A percentile compares a stretch with the other conserved stretches of the same genome.
Evolutionary conservation across 1,284 basidiomycete genomes (phyloP).

Genomic region (Lentinus polychrous): DNA sequence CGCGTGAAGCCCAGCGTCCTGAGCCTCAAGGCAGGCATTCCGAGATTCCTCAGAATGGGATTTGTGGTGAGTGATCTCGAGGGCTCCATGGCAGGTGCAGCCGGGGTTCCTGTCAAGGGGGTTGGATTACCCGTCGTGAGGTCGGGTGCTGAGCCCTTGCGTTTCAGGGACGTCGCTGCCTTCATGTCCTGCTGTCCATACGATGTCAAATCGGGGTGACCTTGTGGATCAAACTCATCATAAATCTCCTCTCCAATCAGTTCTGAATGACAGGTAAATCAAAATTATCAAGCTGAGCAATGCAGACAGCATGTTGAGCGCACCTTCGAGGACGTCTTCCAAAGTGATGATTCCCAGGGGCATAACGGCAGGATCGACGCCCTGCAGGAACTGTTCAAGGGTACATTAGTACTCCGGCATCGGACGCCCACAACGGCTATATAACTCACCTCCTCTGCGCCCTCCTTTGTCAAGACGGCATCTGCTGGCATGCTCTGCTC

Average conservation of each 20-base stretch:
- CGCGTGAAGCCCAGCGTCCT: constrained; percentile 24
- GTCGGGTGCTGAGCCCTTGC: constrained; percentile 27
- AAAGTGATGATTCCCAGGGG: constrained; percentile 91
- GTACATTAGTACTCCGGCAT: neutral
- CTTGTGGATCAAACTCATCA: constrained; percentile 78
- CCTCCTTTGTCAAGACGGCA: constrained; percentile 66
- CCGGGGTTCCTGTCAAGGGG: constrained; percentile 4
- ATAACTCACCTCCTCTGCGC: constrained; percentile 54
- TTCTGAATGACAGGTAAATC: constrained; percentile 36
- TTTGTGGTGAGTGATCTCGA: constrained; percentile 19
- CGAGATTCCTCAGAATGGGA: constrained; percentile 35
- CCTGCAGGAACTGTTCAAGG: constrained; percentile 56
- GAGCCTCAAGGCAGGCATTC: constrained; percentile 26
- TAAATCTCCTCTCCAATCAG: constrained; percentile 88
- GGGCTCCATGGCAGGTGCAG: constrained; percentile 3
- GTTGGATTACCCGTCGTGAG: constrained; percentile 14
- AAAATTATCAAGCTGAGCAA: constrained; percentile 5
- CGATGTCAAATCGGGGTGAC: constrained; percentile 47
- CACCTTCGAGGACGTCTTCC: constrained; percentile 88
- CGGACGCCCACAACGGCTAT: neutral
- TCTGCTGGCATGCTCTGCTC: constrained; percentile 84
- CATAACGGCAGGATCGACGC: constrained; percentile 65
- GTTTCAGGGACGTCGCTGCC: constrained; percentile 12
- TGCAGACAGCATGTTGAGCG: constrained; percentile 10
- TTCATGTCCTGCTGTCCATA: constrained; percentile 29